Evolutionary conservation across 768 basidiomycete genomes (phyloP).

Genomic region (Postia placenta): DNA sequence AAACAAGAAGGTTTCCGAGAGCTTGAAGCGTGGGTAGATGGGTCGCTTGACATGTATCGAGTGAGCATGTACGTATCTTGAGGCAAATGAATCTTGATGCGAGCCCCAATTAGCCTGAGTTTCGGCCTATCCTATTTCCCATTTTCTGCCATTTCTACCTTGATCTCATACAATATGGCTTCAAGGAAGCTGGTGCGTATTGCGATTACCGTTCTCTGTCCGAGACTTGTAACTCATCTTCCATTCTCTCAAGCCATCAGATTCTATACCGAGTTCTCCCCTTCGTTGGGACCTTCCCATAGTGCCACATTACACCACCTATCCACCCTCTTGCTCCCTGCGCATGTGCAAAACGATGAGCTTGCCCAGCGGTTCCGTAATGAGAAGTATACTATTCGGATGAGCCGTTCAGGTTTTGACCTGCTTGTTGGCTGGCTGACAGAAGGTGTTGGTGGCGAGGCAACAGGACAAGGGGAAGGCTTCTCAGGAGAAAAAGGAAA

Average conservation of each 20-base stretch:
- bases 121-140: conserved; percentile 89
- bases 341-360: conserved; percentile 80
- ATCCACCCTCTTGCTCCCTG: conserved; percentile 71
- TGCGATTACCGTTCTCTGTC: too few species aligned
- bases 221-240: too few species aligned
- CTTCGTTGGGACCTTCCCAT: conserved; percentile 61
- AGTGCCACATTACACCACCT: conserved; percentile 68
- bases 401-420: conserved; percentile 89
- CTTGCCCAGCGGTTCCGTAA: conserved; percentile 79
- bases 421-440: conserved; percentile 95
- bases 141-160: conserved; percentile 97
- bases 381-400: conserved; percentile 85
- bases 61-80: conserved; percentile 35
- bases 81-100: neutral
- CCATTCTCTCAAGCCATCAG: conserved; percentile 45
- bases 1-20: conserved; percentile 83
- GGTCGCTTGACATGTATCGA: conserved; percentile 86
- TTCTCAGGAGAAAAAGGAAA: conserved; percentile 79
- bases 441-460: conserved; percentile 83
- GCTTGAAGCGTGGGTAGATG: conserved; percentile 84
- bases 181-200: conserved; percentile 78
- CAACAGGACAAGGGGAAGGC: conserved; percentile 72
- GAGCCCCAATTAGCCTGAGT: conserved; percentile 67
- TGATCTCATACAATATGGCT: conserved; percentile 86
- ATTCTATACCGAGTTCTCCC: conserved; percentile 70